Percentiles rank a stretch among this genome's conserved stretches.
Conservation (phyloP, 2,329 filamentous ascomycete species). For the Aspergillus amoenus region DNA sequence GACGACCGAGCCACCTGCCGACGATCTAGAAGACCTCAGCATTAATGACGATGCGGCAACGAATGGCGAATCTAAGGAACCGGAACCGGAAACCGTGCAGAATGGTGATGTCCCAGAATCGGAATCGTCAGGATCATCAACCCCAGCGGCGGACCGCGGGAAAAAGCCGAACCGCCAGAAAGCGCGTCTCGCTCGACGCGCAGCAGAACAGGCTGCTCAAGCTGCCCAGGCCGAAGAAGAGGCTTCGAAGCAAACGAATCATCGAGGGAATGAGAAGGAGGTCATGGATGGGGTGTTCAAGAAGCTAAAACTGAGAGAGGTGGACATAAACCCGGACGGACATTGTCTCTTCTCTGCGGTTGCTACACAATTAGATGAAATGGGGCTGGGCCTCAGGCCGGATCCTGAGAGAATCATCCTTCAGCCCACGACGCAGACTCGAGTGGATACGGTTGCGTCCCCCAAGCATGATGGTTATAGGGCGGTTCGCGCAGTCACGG, state of each 20-base stretch:
- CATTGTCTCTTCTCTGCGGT: constrained; percentile 94
- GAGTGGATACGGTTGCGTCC: constrained; percentile 32
- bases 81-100: not conserved
- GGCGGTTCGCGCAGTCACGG: constrained; percentile 67
- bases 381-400: constrained; percentile 40
- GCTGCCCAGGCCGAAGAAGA: constrained; percentile 70
- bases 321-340: constrained; percentile 82
- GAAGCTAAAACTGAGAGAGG: constrained; percentile 65
- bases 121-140: constrained; percentile 9
- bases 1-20: constrained; percentile 20
- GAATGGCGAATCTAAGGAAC: not conserved
- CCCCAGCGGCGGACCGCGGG: constrained; percentile 18
- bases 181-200: constrained; percentile 82
- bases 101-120: not conserved
- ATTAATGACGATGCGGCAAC: constrained; percentile 25
- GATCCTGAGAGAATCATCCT: constrained; percentile 36
- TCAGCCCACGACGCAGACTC: constrained; percentile 29
- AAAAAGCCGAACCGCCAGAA: constrained; percentile 91
- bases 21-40: constrained; percentile 33
- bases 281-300: constrained; percentile 69
- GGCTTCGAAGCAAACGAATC: constrained; percentile 71
- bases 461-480: constrained; percentile 58
- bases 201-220: constrained; percentile 75
- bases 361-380: constrained; percentile 72
- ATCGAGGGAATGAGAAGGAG: constrained; percentile 66